phyloP scores from a whole-genome alignment of 345 rosid species.

The Mercurialis annua region DNA sequence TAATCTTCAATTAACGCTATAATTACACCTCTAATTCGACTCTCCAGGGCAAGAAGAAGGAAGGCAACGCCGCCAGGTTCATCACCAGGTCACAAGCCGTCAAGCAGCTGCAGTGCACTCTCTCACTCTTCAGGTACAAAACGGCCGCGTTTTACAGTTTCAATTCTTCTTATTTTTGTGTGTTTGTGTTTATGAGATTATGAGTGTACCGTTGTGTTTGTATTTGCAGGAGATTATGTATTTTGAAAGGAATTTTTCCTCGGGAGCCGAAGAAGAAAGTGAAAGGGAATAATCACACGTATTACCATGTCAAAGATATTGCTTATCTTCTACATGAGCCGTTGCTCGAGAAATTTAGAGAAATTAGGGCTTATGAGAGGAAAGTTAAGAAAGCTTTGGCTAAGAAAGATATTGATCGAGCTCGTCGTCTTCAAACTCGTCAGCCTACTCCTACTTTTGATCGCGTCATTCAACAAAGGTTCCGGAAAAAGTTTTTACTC shows the following conservation, averaged over 20 bases:
- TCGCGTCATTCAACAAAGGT: constrained; percentile 81
- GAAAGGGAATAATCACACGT: constrained; percentile 89
- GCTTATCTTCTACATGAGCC: constrained; percentile 81
- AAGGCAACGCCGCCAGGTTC: constrained; percentile 88
- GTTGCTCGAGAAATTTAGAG: constrained; percentile 80
- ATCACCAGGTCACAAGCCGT: constrained; percentile 84
- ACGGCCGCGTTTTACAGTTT: neutral
- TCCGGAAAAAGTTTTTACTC: constrained; percentile 14
- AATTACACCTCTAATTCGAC: too few relatives aligned
- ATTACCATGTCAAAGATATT: constrained; percentile 90
- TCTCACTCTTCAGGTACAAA: constrained; percentile 63
- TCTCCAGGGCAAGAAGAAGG: constrained; percentile 90
- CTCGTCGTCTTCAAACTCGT: constrained; percentile 53
- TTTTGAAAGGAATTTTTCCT: constrained; percentile 82
- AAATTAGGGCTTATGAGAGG: constrained; percentile 61
- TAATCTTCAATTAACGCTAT: neutral
- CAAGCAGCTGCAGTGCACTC: constrained; percentile 73
- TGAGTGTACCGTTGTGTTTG: neutral
- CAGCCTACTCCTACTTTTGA: constrained; percentile 69
- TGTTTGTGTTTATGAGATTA: neutral
- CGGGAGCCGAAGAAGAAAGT: constrained; percentile 94
- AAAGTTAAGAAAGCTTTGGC: constrained; percentile 80
- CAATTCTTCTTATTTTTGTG: neutral
- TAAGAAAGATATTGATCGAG: constrained; percentile 74
- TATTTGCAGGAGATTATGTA: constrained; percentile 62